Evolutionary conservation across 805 yeast genomes (phyloP).

Genomic region (Cyberlindnera mrakii): DNA sequence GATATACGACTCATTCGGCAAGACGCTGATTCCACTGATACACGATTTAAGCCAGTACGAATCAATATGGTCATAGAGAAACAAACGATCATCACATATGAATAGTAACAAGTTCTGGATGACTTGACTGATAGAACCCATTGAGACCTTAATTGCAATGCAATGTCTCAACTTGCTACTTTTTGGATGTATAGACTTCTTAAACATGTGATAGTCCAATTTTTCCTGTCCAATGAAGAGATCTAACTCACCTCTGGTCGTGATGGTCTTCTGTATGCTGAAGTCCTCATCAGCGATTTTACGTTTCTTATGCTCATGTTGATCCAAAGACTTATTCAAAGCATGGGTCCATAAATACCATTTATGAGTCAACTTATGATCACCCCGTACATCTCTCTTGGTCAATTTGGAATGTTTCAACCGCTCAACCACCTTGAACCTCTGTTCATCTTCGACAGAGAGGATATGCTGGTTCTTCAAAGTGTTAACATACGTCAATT

Average conservation of each 20-base stretch:
- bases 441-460: not conserved
- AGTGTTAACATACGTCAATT: not conserved
- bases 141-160: not conserved
- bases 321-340: too few relatives aligned
- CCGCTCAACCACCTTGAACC: not conserved
- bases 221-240: not conserved
- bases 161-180: not conserved
- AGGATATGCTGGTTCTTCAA: constrained; percentile 1
- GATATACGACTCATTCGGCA: not conserved
- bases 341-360: constrained; percentile 2
- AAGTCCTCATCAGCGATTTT: too few relatives aligned
- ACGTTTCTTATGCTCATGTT: not conserved
- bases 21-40: not conserved
- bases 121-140: not conserved
- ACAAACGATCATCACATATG: constrained; percentile 1
- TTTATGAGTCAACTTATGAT: not conserved
- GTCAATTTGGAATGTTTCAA: not conserved
- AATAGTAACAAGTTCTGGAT: not conserved
- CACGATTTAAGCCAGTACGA: constrained; percentile 1
- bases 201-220: not conserved
- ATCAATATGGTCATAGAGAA: not conserved
- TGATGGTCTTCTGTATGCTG: not conserved
- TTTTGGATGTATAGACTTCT: not conserved
- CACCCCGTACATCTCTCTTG: not conserved
- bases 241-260: not conserved